Base-by-base conservation (phyloP, 2,329 filamentous ascomycete genomes). In the Pyrenophora teres region DNA sequence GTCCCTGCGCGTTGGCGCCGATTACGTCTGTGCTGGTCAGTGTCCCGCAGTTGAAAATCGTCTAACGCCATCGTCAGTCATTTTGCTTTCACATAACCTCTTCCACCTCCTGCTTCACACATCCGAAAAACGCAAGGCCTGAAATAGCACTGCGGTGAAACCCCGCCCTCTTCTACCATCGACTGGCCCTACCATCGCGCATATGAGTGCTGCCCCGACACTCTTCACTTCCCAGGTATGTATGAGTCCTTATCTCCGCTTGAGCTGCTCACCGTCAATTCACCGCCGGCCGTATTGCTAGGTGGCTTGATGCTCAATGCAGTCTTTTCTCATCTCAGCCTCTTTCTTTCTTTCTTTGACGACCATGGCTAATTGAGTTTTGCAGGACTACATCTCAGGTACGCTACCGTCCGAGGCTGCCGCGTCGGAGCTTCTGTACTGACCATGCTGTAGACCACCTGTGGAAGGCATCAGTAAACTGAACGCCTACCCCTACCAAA, bases 381-480 rank as follows among this genome's bases (percentile, higher is more conserved):
- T 55, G 38, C 63, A 82, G 84, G 83, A 86, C 78, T 86, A 86
- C 76, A 85, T 86, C 77, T 85, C 83, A 78, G 80, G 79, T 81
- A 80, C 70, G 75, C 60, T 61, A 55, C 46, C 40, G 50, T 43
- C 53, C 46, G 47, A 47, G 51, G 37, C 57, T 60, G 31, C 50
- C 54, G 43, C 54, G 50, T 56, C 36, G 51, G 51, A 54, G 53
- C 54, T 40, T 45, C 52, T 30, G 51, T 46, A 70, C 67, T 70
- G 50, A 71, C 62, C 46, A 23, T 47, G 33, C 54, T 35, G 43
- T 56, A 80, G 83, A 87, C 79, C 84, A 87, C 78, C 80, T 87
- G 75, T 87, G 84, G 84, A 87, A 86, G 78, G 83, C 83, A 67
- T 84, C 82, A 70, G 80, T 82, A 71, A 85, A 84, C 75, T 85